These are phyloP conservation scores for Penicillium longicatenatum DNA, from an alignment of 495 filamentous ascomycete genomes.

Conservation along the genomic window DNA sequence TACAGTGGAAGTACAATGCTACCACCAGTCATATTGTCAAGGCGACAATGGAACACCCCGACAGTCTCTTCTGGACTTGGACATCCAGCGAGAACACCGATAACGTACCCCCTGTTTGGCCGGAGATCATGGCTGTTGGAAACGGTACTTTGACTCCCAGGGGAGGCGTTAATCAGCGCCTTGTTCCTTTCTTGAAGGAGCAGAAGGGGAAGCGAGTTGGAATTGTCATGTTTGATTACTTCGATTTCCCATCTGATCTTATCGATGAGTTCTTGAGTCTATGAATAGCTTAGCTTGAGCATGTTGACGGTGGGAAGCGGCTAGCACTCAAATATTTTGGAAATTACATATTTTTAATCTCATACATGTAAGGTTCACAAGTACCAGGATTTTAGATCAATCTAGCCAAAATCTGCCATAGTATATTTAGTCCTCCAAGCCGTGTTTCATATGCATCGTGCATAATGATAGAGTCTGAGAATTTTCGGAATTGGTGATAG, in stretches of 20 bases:
- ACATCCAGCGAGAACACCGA: constrained; percentile 45
- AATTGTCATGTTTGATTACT: constrained; percentile 58
- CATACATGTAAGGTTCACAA: too few relatives aligned
- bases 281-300: neutral
- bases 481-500: too few relatives aligned
- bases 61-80: constrained; percentile 53
- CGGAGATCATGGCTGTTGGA: constrained; percentile 50
- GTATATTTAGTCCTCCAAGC: too few relatives aligned
- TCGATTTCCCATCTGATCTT: constrained; percentile 18
- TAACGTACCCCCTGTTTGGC: constrained; percentile 45
- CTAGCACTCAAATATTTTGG: too few relatives aligned
- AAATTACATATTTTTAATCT: too few relatives aligned
- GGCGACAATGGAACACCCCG: constrained; percentile 27
- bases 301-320: too few relatives aligned
- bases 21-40: constrained; percentile 32
- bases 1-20: constrained; percentile 45
- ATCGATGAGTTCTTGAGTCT: constrained; percentile 20
- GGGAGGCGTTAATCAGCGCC: constrained; percentile 40
- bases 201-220: constrained; percentile 30
- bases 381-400: too few relatives aligned
- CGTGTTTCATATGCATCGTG: too few relatives aligned
- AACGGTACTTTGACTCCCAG: constrained; percentile 40
- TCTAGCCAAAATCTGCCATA: too few relatives aligned
- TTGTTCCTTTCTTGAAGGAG: constrained; percentile 23
- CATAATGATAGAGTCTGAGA: too few relatives aligned